A percentile compares a stretch with the other conserved stretches of the same genome.
phyloP scores from a whole-genome alignment of 2,329 filamentous ascomycete species.

The Blastomyces parvus region DNA sequence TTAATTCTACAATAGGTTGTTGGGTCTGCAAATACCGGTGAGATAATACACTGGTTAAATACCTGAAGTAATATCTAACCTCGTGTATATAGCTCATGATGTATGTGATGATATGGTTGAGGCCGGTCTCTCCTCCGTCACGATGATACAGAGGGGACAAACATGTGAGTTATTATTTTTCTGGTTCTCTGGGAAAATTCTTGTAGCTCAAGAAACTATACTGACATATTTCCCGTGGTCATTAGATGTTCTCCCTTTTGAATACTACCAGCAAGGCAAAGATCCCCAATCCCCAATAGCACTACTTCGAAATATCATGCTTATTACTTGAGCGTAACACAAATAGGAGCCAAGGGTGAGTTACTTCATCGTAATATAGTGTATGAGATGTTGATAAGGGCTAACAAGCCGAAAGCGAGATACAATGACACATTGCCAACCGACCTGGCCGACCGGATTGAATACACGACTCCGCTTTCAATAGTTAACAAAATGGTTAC shows the following conservation, averaged over 20 bases:
- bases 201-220: background rate
- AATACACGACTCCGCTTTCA: conserved; percentile 20
- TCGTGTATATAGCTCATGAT: conserved; percentile 29
- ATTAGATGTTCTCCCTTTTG: conserved; percentile 17
- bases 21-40: conserved; percentile 40
- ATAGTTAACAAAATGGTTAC: conserved; percentile 21
- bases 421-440: conserved; percentile 19
- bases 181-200: background rate
- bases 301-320: background rate
- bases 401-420: conserved; percentile 9
- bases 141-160: conserved; percentile 38
- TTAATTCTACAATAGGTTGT: conserved; percentile 22
- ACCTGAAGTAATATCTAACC: background rate
- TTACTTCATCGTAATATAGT: background rate
- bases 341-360: conserved; percentile 14
- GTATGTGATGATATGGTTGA: conserved; percentile 41
- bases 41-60: background rate
- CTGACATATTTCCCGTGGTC: background rate
- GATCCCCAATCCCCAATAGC: background rate
- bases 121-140: conserved; percentile 34
- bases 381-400: background rate
- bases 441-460: conserved; percentile 16
- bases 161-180: conserved; percentile 26
- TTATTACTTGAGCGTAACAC: background rate
- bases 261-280: conserved; percentile 13